Base-by-base conservation (phyloP, 805 yeast species). In the Hanseniaspora mollemarum region DNA sequence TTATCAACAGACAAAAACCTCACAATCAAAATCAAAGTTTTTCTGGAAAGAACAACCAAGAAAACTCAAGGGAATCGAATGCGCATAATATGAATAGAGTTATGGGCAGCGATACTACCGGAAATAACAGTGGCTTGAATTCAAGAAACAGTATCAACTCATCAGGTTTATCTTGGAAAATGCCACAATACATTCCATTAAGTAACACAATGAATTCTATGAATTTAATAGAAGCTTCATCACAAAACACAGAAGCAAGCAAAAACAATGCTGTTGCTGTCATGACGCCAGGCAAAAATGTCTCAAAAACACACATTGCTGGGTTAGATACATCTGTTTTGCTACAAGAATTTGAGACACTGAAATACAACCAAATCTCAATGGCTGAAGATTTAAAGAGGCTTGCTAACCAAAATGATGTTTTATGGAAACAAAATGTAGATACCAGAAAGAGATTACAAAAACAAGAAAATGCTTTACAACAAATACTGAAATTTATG, bases 391-490 rank as follows among this genome's bases (percentile, higher is more conserved):
- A 92, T 61, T 70, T 92, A 55, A 71, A 82, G 57, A 73, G 96
- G 53, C 78, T 92, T 35, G 74, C 87, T 53, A 81, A 81, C 54
- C 97, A 92, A 62, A 92, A 90, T 67, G 90, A 86, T 62, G 65
- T 86, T 59, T 67, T 92, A 41, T 92, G 98, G 98, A 81, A 82
- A 54, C 97, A 92, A 62, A 82, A 87, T 59, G 80, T 74, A 62
- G 68, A 80, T 53, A 81, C 90, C 5, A 73, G 96, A 49, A 96
- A 90, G 62, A 76, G 88, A 56, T 85, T 88, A 64, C 78, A 82
- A 58, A 74, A 80, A 31, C 97, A 92, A 62, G 80, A 90, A 37
- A 90, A 84, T 55, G 86, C 95, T 21, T 71, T 92, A 51, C 94
- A 87, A 56, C 83, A 85, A 56, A 90, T 92, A 46, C 67, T 92